Evolutionary conservation across 805 yeast genomes (phyloP).

Genomic region (Pichia sporocuriosa): DNA sequence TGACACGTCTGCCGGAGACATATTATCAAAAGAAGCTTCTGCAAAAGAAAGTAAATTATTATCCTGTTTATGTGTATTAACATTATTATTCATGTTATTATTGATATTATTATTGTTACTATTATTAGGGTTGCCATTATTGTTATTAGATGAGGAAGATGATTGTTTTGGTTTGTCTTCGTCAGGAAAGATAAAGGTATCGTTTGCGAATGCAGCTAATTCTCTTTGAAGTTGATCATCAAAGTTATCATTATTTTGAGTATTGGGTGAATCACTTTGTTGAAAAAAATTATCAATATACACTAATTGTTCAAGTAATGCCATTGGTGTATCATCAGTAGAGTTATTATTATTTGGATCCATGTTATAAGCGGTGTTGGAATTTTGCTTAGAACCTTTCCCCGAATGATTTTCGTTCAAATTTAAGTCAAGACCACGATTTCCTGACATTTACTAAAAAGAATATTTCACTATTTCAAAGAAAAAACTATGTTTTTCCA

Average conservation of each 20-base stretch:
- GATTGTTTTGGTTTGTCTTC: conserved; percentile 56
- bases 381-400: no score
- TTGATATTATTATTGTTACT: conserved; percentile 2
- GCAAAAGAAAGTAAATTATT: conserved; percentile 12
- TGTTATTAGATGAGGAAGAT: not conserved
- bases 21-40: conserved; percentile 11
- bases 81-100: conserved; percentile 3
- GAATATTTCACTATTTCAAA: no score
- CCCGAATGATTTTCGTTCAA: no score
- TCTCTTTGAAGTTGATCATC: conserved; percentile 56
- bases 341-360: conserved; percentile 4
- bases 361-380: not conserved
- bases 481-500: no score
- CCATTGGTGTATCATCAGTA: conserved; percentile 32
- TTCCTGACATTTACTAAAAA: no score
- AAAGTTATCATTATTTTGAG: conserved; percentile 30
- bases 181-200: conserved; percentile 72
- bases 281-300: conserved; percentile 74
- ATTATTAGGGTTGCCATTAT: not conserved
- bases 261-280: conserved; percentile 26
- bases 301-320: conserved; percentile 67
- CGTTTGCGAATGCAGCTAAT: conserved; percentile 78
- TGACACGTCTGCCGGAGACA: conserved; percentile 9
- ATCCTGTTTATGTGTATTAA: not conserved
- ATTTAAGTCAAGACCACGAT: no score